Evolutionary conservation across 257 asterid species (phyloP), one percentile per base, ranked within the genome.

Genomic region (Solanum peruvianum): DNA sequence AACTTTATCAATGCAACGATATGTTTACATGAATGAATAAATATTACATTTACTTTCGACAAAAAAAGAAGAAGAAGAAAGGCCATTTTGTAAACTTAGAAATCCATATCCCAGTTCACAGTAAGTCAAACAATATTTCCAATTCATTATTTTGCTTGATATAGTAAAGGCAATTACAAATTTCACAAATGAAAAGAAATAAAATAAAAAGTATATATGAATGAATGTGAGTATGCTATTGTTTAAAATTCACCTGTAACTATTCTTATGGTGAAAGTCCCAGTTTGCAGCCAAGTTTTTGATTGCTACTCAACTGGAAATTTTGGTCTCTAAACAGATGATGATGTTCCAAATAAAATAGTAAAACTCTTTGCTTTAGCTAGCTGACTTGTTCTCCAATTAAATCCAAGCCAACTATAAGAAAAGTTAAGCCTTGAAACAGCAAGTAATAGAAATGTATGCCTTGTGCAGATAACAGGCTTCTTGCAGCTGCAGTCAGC

Each of bases 361-460:
- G 20, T 47, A 27, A 45, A 47, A 49, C 31, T 81, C 85, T 81
- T 81, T 49, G 85, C 67, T 58, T 75, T 72, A 13, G 29, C 91
- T 88, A 96, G 90, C 93, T 94, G 87, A 94, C 93, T 86, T 96
- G 99, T 87, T 96, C 99, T 20, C 99, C 99, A 27, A 96, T 93
- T 88, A 96, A 89, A 92, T 96, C 99, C 90, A 96, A 90, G 11
- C 99, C 99, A 82, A 96, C 95, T 10, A 93, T 90, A 67, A 96
- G 89, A 89, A 96, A 96, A 1, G 99, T 90, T 85, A 95, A 39
- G 14, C 99, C 99, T 82, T 96, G 99, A 82, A 96, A 96, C 90
- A 95, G 90, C 94, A 96, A 86, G 93, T 92, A 96, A 83, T 96
- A 96, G 92, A 96, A 96, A 87, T 96, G 99, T 45, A 96, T 93